A percentile compares a stretch with the other conserved stretches of the same genome.
Conservation (phyloP, 371 early-diverging fungal genomes). For the Mucor indicus region DNA sequence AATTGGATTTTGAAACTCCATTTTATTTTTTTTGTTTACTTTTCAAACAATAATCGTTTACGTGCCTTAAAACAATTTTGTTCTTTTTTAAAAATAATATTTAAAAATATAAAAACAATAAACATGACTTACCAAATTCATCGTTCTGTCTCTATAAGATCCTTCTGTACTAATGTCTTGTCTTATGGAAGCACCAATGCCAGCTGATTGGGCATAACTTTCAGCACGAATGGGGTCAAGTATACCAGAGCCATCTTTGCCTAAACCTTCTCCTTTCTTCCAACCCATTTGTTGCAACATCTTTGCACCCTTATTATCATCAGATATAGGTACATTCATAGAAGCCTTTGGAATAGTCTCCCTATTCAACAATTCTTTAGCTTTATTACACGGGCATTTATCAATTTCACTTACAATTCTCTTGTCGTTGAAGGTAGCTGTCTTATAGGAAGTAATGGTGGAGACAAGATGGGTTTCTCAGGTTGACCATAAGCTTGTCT, state of each 20-base stretch:
- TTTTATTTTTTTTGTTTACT: no score
- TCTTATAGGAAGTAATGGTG: constrained; percentile 14
- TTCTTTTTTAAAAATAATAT: background rate
- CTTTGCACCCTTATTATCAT: constrained; percentile 40
- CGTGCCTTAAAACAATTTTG: background rate
- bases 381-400: background rate
- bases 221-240: constrained; percentile 41
- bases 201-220: constrained; percentile 36
- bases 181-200: constrained; percentile 18
- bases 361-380: background rate
- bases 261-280: constrained; percentile 45
- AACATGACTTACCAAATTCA: constrained; percentile 13
- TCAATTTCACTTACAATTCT: constrained; percentile 10
- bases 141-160: constrained; percentile 12
- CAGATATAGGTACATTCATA: constrained; percentile 29
- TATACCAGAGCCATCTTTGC: constrained; percentile 39
- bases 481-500: constrained; percentile 65
- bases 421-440: background rate
- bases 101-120: background rate
- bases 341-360: constrained; percentile 19
- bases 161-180: constrained; percentile 5
- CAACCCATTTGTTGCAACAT: constrained; percentile 47
- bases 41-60: background rate
- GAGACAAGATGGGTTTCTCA: constrained; percentile 34
- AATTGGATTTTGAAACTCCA: background rate